phyloP scores from a whole-genome alignment of 257 asterid species.

The Hygrophila difformis region DNA sequence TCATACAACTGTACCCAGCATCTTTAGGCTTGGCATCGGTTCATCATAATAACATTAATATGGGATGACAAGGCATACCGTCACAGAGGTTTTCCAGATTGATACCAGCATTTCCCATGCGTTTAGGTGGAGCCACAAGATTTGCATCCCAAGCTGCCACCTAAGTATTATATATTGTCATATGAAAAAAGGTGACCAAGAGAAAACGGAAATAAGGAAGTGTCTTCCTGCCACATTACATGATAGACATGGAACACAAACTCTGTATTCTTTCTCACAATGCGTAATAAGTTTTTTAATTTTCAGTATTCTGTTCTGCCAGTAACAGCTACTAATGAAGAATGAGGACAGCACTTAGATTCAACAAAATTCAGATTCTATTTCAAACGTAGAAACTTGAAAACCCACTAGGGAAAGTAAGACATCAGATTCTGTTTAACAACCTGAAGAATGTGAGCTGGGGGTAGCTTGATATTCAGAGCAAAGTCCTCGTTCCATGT shows the following conservation, averaged over 20 bases:
- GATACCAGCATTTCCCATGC: slow-evolving; percentile 87
- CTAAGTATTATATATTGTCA: slow-evolving; percentile 26
- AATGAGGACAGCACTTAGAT: no score
- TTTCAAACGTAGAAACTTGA: background rate
- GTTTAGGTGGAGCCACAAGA: slow-evolving; percentile 93
- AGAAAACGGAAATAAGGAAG: no score
- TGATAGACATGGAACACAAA: no score
- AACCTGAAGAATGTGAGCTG: slow-evolving; percentile 80
- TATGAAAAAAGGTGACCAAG: background rate
- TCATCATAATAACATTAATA: background rate
- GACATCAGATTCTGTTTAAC: no score
- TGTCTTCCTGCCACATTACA: no score
- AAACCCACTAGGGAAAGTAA: background rate
- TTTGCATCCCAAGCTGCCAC: slow-evolving; percentile 99
- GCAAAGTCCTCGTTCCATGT: slow-evolving; percentile 94
- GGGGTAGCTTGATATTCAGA: slow-evolving; percentile 75
- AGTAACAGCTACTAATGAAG: no score
- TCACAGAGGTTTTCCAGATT: slow-evolving; percentile 66
- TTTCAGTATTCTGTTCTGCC: no score
- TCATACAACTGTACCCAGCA: background rate
- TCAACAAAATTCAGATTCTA: no score
- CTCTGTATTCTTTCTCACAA: no score
- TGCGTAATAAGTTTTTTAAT: no score
- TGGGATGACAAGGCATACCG: slow-evolving; percentile 42
- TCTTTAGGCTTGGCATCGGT: background rate